Evolutionary conservation across 345 rosid genomes (phyloP).

Genomic region (Dimocarpus longan): DNA sequence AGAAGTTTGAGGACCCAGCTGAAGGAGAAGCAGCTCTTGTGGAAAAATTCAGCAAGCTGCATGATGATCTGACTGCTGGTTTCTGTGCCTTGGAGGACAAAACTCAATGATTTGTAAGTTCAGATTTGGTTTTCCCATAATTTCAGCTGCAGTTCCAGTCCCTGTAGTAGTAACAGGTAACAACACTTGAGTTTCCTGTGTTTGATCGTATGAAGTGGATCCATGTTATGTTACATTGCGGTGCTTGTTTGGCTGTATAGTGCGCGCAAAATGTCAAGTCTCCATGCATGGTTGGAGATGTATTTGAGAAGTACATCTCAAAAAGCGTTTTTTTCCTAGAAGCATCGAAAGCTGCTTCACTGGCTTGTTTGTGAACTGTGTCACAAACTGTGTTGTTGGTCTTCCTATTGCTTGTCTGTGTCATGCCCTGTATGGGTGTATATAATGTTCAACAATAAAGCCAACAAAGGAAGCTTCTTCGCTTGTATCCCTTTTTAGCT

Average conservation of each 20-base stretch:
- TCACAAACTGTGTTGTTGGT: no score
- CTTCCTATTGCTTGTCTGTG: no score
- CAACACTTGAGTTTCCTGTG: conserved; percentile 13
- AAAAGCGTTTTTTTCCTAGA: no score
- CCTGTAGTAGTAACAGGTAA: conserved; percentile 18
- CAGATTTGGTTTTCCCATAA: neutral
- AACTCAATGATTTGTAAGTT: conserved; percentile 60
- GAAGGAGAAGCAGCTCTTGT: conserved; percentile 92
- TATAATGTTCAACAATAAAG: no score
- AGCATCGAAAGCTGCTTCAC: no score
- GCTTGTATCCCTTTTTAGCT: no score
- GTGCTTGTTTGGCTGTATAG: conserved; percentile 24
- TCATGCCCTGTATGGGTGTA: no score
- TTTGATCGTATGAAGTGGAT: neutral
- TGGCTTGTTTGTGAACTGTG: no score
- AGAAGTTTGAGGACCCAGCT: conserved; percentile 98
- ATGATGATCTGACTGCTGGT: conserved; percentile 85
- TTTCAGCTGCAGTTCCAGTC: conserved; percentile 9
- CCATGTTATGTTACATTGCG: conserved; percentile 9
- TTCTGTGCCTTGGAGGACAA: conserved; percentile 98
- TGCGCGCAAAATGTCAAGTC: no score
- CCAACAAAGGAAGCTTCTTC: no score
- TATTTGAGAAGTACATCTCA: no score
- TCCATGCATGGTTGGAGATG: no score
- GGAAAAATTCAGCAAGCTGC: conserved; percentile 78